Percentiles rank a stretch among this genome's conserved stretches.
Evolutionary conservation across 2,329 filamentous ascomycete species (phyloP).

Genomic region (Aureobasidium zeae): DNA sequence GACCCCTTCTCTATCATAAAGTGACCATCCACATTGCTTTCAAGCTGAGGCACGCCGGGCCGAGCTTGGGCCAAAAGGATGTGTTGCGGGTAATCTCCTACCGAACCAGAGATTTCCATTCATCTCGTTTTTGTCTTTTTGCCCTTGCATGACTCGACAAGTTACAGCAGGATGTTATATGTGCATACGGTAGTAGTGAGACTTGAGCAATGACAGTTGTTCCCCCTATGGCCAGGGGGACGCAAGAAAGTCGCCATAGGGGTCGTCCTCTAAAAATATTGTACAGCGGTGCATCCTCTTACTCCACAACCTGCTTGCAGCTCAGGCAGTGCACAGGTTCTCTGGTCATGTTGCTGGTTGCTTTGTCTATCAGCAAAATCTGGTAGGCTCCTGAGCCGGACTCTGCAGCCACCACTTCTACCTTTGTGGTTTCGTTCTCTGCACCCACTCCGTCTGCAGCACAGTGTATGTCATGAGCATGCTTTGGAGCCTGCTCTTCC

Average conservation of each 20-base stretch:
- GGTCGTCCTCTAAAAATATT: no score
- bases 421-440: slow-evolving; percentile 3
- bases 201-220: no score
- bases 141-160: slow-evolving; percentile 4
- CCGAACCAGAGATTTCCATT: slow-evolving; percentile 8
- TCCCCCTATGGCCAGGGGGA: no score
- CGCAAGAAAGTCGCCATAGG: no score
- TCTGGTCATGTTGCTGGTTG: slow-evolving; percentile 19
- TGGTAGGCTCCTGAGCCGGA: slow-evolving; percentile 19
- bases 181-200: no score
- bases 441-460: neutral
- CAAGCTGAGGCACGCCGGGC: slow-evolving; percentile 8
- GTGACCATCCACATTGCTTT: neutral
- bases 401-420: neutral
- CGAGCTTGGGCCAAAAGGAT: slow-evolving; percentile 6
- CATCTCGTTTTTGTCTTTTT: neutral
- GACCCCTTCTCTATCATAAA: slow-evolving; percentile 2
- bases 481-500: no score
- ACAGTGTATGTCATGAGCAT: neutral
- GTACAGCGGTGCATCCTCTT: no score
- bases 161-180: no score
- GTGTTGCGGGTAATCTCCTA: slow-evolving; percentile 7
- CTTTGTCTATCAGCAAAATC: slow-evolving; percentile 24
- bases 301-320: slow-evolving; percentile 20
- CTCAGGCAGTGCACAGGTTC: slow-evolving; percentile 25